Evolutionary conservation across 108 stramenopile species (phyloP), one percentile per base, ranked within the genome.

Genomic region (Nitzschia palea): DNA sequence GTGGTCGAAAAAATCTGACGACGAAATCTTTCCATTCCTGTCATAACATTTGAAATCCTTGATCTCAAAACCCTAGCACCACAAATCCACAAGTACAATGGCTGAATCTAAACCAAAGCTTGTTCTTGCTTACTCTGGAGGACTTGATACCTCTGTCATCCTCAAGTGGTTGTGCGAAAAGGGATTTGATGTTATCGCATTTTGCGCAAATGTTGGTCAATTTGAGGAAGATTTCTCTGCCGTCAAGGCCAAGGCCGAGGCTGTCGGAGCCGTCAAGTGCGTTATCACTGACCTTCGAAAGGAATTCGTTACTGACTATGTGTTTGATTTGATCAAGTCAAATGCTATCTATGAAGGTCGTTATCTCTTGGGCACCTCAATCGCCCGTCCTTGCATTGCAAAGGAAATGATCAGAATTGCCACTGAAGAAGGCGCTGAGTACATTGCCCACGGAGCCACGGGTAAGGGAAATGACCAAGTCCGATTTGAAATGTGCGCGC

Each of bases 401-500:
- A 97, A 97, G 90, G 91, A 96, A 71, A 96, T 97, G 95, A 96
- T 99, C 37, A 90, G 96, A 68, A 96, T 99, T 58, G 98, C 98
- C 43, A 72, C 72, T 50, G 88, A 87, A 59, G 97, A 97, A 77
- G 96, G 95, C 2, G 96, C 96, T 14, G 57, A 58, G 34, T 97
- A 83, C 79, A 86, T 99, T 62, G 81, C 96, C 40, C 98, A 99
- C 80, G 98, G 98, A 17, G 97, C 98, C 62, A 99, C 98, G 55
- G 98, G 98, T 53, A 99, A 99, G 93, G 98, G 98, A 29, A 99
- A 99, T 67, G 98, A 99, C 73, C 98, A 99, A 81, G 98, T 99
- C 5, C 95, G 98, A 30, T 99, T 99, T 68, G 98, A 99, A 84
- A 96, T 99, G 95, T 97, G 97, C 79, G 90, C 91, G n/a, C 97